Evolutionary conservation across 352 stramenopile genomes (phyloP), one percentile per base, ranked within the genome.

Genomic region (Globisporangium paroecandrum): DNA sequence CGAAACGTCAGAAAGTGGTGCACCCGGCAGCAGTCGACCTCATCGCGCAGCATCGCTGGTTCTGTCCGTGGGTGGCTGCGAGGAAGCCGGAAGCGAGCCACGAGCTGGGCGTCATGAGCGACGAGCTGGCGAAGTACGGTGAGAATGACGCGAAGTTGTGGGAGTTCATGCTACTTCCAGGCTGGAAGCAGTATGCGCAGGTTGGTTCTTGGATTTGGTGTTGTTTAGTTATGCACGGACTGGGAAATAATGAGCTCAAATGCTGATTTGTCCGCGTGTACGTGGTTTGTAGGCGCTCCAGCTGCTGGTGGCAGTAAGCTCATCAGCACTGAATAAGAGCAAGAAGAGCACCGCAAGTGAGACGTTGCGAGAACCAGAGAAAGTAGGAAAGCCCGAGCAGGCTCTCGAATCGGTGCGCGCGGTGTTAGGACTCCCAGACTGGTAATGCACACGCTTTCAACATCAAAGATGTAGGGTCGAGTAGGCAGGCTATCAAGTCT

Each of bases 11-110:
- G 8, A 81, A 77, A 13, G 58, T 57, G 10, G 22, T 22, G 20
- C 34, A 60, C 4, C 27, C 27, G 0, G n/a, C 22, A 15, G 22
- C 62, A 18, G 27, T 77, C 10, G 66, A 82, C 58, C 65, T 61
- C 3, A 58, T 76, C 8, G 56, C 66, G 3, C 70, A 81, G 32
- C 83, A 91, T 51, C 83, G 83, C 27, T 77, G 77, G 63, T 91
- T 89, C 68, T 91, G 83, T 62, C 81, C 83, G 18, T 89, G 81
- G 83, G 66, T 89, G 47, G 20, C 46, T 3, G 32, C 65, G 25
- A 32, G 51, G 9, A 47, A 59, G 27, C 9, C 58, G 4, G 38
- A 69, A 2, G 64, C 64, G 55, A 69, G 38, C 29, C 51, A 34
- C 62, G 51, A 67, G 15, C 20, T 22, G 49, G 20, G 47, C n/a